These are phyloP conservation scores for Trichoderma gamsii DNA, from an alignment of 495 filamentous ascomycete genomes.

Conservation along the genomic window DNA sequence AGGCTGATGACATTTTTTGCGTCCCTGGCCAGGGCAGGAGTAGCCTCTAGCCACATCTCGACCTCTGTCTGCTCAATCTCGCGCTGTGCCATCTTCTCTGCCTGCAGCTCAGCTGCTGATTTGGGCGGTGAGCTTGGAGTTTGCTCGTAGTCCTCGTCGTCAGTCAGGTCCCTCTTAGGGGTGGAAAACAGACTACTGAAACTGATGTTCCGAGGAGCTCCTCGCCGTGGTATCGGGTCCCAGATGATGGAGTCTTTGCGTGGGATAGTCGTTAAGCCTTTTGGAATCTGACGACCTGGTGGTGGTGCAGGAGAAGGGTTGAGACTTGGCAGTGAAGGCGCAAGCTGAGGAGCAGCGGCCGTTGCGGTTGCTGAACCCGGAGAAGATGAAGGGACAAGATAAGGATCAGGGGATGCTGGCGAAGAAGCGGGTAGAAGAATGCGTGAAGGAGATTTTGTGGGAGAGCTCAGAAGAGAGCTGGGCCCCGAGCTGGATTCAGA, in stretches of 20 bases:
- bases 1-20: background rate
- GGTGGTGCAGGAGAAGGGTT: slow-evolving; percentile 1
- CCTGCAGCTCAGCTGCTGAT: background rate
- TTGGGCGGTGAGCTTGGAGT: background rate
- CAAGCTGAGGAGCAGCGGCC: background rate
- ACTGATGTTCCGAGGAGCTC: background rate
- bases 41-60: background rate
- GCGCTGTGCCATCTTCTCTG: background rate
- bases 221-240: background rate
- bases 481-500: too few species aligned
- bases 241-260: slow-evolving; percentile 3
- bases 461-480: background rate
- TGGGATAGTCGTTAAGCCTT: background rate
- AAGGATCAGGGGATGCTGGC: background rate
- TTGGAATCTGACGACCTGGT: background rate
- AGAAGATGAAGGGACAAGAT: too few species aligned
- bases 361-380: too few species aligned
- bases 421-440: background rate
- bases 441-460: background rate
- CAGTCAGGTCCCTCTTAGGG: background rate
- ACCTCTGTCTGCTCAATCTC: background rate
- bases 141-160: background rate
- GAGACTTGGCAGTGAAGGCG: background rate
- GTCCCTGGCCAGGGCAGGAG: background rate
- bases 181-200: background rate